Conservation (phyloP, 345 rosid species). For the Lepidium africanum region DNA sequence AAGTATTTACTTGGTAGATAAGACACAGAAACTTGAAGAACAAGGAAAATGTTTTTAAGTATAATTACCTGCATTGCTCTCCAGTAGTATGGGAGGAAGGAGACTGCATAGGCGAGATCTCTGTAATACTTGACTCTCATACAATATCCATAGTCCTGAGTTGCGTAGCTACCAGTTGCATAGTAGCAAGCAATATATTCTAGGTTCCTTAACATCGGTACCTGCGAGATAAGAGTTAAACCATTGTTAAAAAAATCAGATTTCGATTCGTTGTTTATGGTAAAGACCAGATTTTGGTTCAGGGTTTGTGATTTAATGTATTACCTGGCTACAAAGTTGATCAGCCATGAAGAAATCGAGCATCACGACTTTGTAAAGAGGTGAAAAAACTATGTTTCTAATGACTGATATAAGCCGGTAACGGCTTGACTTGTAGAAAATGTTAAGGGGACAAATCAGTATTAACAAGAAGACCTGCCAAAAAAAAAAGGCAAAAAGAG, state of each 20-base stretch:
- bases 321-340: constrained; percentile 94
- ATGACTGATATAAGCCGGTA: constrained; percentile 55
- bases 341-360: constrained; percentile 99
- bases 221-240: constrained; percentile 32
- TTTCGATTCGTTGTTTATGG: neutral
- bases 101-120: constrained; percentile 90
- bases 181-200: constrained; percentile 90
- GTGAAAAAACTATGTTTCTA: constrained; percentile 75
- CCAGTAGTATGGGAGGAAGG: constrained; percentile 98
- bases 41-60: neutral
- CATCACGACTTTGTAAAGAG: constrained; percentile 96
- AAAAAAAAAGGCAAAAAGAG: neutral
- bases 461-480: constrained; percentile 50
- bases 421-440: constrained; percentile 71
- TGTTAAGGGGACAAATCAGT: constrained; percentile 74
- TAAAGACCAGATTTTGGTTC: neutral
- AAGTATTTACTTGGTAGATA: neutral
- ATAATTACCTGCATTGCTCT: constrained; percentile 92
- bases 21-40: neutral
- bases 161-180: constrained; percentile 87
- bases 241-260: neutral
- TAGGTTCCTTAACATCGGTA: constrained; percentile 72
- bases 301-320: neutral
- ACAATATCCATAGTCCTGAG: constrained; percentile 85
- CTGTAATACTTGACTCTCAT: constrained; percentile 62